Evolutionary conservation across 2,329 filamentous ascomycete genomes (phyloP), one percentile per base, ranked within the genome.

Genomic region (Decorospora gaudefroyi): DNA sequence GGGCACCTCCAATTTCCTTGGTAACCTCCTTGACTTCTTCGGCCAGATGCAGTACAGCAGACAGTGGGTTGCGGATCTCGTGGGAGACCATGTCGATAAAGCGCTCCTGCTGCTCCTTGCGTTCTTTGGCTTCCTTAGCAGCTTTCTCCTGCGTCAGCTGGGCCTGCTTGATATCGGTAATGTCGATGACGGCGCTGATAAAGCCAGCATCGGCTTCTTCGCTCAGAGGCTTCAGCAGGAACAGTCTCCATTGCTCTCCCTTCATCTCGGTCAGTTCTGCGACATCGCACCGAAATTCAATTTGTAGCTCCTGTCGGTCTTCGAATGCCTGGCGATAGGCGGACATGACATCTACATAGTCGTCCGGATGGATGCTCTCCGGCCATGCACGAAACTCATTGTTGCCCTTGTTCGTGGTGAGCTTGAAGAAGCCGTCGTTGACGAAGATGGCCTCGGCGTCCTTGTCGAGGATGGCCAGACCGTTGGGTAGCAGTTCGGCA

Each of bases 31-130:
- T 68, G 6, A 75, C 71, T 41, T 75, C 71, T 49, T 76, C 73
- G 1, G 72, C 69, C 17, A 72, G 64, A 47, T 75, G 73, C 11
- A 76, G 44, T 1, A 76, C 69, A 6, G 65, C 68, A 26, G 64
- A 67, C 2, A 71, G 57, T 0, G 68, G 68, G 33, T 71, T 71
- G 6, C 68, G 58, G 19, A 70, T 70, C 33, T 76, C 72, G 27
- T 74, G 71, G 4, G 60, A 67, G 4, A 74, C 72, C 72, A 74
- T 74, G 44, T 75, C 72, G 17, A 75, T 75, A 49, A 76, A 76
- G 1, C 71, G 53, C 51, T 76, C 73, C 40, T 76, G 74, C 39
- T 76, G 73, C 37, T 72, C 65, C 33, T 75, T 75, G 7, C 72
- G 57, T 29, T 76, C 73, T 26, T 62, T 60, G 1, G 74, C 73